Evolutionary conservation across 2,329 filamentous ascomycete species (phyloP).

Genomic region (Lasiodiplodia theobromae): DNA sequence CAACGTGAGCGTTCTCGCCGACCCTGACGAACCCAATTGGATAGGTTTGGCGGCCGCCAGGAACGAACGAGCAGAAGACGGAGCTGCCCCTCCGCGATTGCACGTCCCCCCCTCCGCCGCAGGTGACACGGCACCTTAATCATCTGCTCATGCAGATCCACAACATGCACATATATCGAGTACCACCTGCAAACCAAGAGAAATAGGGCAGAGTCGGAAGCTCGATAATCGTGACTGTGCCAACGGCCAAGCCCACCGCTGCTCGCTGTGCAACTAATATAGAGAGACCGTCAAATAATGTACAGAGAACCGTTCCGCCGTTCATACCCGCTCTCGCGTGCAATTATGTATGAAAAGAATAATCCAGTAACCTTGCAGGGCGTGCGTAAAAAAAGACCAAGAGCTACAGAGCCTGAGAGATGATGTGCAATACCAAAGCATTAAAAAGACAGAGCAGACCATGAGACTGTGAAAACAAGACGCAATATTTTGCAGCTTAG

Average conservation of each 20-base stretch:
- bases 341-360: slow-evolving; percentile 12
- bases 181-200: background rate
- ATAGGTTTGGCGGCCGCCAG: background rate
- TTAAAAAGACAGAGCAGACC: background rate
- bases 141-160: background rate
- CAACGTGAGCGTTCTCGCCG: background rate
- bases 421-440: slow-evolving; percentile 5
- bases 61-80: background rate
- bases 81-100: background rate
- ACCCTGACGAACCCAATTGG: background rate
- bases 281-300: slow-evolving; percentile 16
- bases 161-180: background rate
- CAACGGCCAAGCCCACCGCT: slow-evolving; percentile 22
- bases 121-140: background rate
- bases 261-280: background rate
- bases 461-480: slow-evolving; percentile 1
- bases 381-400: slow-evolving; percentile 7
- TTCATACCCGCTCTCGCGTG: background rate
- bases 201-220: slow-evolving; percentile 2
- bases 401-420: background rate
- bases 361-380: background rate
- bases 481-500: slow-evolving; percentile 11
- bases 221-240: slow-evolving; percentile 12
- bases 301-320: slow-evolving; percentile 10
- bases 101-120: background rate